Conservation (phyloP, 148 eudicot genomes). For the Spergularia marina region DNA sequence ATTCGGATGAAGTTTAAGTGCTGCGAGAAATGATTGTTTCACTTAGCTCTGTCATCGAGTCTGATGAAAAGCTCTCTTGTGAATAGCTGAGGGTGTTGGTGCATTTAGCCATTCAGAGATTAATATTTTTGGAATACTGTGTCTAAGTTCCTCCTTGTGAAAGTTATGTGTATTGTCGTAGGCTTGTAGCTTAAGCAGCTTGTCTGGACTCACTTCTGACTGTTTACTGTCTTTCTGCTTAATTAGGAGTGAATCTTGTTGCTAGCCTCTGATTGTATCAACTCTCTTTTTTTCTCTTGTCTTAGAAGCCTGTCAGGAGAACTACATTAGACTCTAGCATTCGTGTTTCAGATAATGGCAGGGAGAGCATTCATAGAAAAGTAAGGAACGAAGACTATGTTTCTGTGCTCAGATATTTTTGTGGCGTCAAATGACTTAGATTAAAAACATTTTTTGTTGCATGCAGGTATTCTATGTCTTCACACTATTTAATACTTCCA, state of each 20-base stretch:
- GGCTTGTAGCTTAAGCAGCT: too few relatives aligned
- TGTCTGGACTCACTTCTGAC: too few relatives aligned
- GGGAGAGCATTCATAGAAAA: conserved; percentile 60
- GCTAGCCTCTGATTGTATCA: background rate
- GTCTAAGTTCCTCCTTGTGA: too few relatives aligned
- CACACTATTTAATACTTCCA: conserved; percentile 57
- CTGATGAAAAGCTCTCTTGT: too few relatives aligned
- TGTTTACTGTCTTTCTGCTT: background rate
- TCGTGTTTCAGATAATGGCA: conserved; percentile 55
- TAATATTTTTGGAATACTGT: too few relatives aligned
- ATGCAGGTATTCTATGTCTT: conserved; percentile 63
- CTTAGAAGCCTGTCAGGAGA: conserved; percentile 54
- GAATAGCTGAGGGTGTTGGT: too few relatives aligned
- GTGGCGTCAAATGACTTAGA: too few relatives aligned
- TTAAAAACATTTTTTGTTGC: background rate
- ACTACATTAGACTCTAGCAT: conserved; percentile 59
- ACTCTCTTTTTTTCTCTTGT: background rate
- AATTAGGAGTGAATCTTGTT: conserved; percentile 4
- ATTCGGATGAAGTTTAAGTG: too few relatives aligned
- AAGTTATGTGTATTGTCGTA: too few relatives aligned
- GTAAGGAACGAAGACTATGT: conserved; percentile 21
- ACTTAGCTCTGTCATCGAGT: too few relatives aligned
- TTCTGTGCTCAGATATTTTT: background rate
- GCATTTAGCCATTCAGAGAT: too few relatives aligned
- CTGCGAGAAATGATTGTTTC: too few relatives aligned